phyloP scores from a whole-genome alignment of 2,329 filamentous ascomycete species.

The Aspergillus sp. region DNA sequence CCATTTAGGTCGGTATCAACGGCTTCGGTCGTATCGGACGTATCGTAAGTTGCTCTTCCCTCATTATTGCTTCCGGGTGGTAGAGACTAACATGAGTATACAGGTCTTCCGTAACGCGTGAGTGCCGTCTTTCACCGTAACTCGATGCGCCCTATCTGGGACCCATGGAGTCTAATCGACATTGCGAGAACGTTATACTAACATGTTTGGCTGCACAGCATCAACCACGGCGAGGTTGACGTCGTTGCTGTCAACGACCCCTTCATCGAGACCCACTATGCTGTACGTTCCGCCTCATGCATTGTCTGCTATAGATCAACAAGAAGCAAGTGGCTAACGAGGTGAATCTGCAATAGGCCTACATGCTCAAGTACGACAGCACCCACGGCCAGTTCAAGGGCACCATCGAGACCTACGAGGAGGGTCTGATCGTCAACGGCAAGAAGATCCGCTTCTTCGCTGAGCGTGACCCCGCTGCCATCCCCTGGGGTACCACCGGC shows the following conservation, averaged over 20 bases:
- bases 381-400: slow-evolving; percentile 98
- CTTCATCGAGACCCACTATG: slow-evolving; percentile 97
- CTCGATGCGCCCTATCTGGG: neutral
- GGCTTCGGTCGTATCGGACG: slow-evolving; percentile 99
- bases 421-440: slow-evolving; percentile 83
- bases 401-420: slow-evolving; percentile 71
- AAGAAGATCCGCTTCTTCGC: slow-evolving; percentile 94
- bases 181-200: slow-evolving; percentile 5
- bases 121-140: slow-evolving; percentile 38
- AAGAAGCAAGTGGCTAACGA: slow-evolving; percentile 7
- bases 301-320: neutral
- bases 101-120: slow-evolving; percentile 93
- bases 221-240: slow-evolving; percentile 86
- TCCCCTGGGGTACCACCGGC: slow-evolving; percentile 85
- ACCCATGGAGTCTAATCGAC: neutral
- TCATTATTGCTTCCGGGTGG: neutral
- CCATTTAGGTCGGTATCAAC: slow-evolving; percentile 85
- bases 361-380: slow-evolving; percentile 99
- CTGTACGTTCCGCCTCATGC: slow-evolving; percentile 66
- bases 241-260: slow-evolving; percentile 98
- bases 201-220: slow-evolving; percentile 44
- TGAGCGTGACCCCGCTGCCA: slow-evolving; percentile 84
- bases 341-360: slow-evolving; percentile 63
- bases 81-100: slow-evolving; percentile 26
- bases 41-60: slow-evolving; percentile 59